Evolutionary conservation across 2,329 filamentous ascomycete species (phyloP).

Genomic region (Aphanocladium album): DNA sequence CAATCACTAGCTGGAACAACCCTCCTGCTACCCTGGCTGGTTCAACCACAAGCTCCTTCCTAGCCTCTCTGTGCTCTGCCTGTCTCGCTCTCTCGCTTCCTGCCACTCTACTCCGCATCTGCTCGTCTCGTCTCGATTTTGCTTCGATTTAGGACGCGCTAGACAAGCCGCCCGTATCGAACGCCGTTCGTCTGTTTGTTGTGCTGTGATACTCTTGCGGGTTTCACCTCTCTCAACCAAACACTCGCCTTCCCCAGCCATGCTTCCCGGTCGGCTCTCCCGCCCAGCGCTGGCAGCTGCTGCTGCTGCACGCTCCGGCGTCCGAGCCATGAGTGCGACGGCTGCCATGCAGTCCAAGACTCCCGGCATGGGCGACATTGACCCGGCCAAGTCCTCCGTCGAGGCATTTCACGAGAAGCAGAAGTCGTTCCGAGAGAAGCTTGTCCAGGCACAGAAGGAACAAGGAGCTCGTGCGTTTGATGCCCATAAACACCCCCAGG

Average conservation of each 20-base stretch:
- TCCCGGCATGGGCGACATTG: slow-evolving; percentile 82
- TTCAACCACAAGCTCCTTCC: slow-evolving; percentile 9
- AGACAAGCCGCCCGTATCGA: background rate
- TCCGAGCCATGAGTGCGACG: slow-evolving; percentile 56
- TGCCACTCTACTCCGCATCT: slow-evolving; percentile 4
- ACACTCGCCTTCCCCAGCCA: slow-evolving; percentile 32
- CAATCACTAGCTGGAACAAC: slow-evolving; percentile 11
- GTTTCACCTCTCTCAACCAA: slow-evolving; percentile 5
- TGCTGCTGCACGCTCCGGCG: slow-evolving; percentile 40
- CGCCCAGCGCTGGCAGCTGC: slow-evolving; percentile 36
- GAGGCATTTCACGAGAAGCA: slow-evolving; percentile 77
- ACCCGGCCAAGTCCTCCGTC: slow-evolving; percentile 59
- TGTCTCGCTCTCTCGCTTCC: background rate
- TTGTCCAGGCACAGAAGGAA: slow-evolving; percentile 72
- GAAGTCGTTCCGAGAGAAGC: slow-evolving; percentile 77
- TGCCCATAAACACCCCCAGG: slow-evolving; percentile 30
- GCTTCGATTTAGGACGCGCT: slow-evolving; percentile 6
- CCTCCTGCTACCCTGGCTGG: slow-evolving; percentile 4
- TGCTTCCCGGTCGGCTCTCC: slow-evolving; percentile 48
- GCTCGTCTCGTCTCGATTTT: background rate
- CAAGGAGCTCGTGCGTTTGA: slow-evolving; percentile 74
- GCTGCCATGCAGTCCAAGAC: slow-evolving; percentile 38
- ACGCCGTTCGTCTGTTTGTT: slow-evolving; percentile 1
- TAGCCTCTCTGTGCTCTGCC: slow-evolving; percentile 3
- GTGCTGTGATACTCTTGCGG: background rate